Evolutionary conservation across 805 yeast species (phyloP).

Genomic region (Starmerella stellata): DNA sequence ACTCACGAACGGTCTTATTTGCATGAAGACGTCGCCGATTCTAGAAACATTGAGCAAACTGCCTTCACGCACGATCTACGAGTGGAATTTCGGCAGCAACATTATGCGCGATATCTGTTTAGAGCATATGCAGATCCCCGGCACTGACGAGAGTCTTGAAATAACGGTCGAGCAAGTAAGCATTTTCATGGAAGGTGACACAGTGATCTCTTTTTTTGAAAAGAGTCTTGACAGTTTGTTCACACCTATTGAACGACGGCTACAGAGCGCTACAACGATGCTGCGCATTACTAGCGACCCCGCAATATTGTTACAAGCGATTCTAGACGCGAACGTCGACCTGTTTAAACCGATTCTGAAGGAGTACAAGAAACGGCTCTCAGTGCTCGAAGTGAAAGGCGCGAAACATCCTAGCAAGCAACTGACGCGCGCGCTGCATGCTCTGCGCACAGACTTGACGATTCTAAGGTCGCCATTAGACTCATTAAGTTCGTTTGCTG

Average conservation of each 20-base stretch:
- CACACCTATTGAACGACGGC: conserved; percentile 33
- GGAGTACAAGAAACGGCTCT: conserved; percentile 33
- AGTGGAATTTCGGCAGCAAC: conserved; percentile 15
- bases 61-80: conserved; percentile 14
- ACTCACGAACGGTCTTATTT: conserved; percentile 3
- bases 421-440: conserved; percentile 36
- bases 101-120: conserved; percentile 7
- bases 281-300: conserved; percentile 36
- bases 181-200: conserved; percentile 29
- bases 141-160: conserved; percentile 19
- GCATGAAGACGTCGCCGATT: conserved; percentile 8
- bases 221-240: conserved; percentile 37
- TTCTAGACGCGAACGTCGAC: conserved; percentile 39
- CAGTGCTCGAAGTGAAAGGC: conserved; percentile 36
- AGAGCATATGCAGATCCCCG: conserved; percentile 10
- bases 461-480: conserved; percentile 30
- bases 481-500: conserved; percentile 32
- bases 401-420: conserved; percentile 32
- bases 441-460: conserved; percentile 37
- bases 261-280: conserved; percentile 30
- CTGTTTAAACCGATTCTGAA: conserved; percentile 35
- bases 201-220: conserved; percentile 41
- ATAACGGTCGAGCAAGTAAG: conserved; percentile 43
- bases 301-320: conserved; percentile 35
- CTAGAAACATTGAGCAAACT: conserved; percentile 2